A percentile compares a stretch with the other conserved stretches of the same genome.
phyloP scores from a whole-genome alignment of 2,329 filamentous ascomycete species.

The Eurotiales sp. region DNA sequence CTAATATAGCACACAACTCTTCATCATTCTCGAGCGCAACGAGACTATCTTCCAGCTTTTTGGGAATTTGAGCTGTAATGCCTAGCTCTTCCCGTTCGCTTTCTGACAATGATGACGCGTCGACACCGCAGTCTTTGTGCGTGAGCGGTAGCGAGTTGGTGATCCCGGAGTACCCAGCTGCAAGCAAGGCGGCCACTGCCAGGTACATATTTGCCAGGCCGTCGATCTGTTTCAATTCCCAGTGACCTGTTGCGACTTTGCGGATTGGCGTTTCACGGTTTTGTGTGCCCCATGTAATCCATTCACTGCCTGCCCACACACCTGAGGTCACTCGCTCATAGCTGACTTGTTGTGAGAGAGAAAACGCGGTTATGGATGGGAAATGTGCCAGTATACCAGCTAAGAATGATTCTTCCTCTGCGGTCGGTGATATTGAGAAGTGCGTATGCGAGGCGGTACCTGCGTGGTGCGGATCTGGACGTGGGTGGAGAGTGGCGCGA shows the following conservation, averaged over 20 bases:
- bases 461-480: conserved; percentile 56
- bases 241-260: conserved; percentile 63
- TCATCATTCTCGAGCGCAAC: conserved; percentile 27
- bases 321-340: conserved; percentile 67
- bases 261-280: conserved; percentile 74
- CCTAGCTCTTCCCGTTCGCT: conserved; percentile 29
- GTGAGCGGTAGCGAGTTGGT: conserved; percentile 22
- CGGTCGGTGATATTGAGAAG: conserved; percentile 54
- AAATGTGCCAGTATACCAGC: conserved; percentile 67
- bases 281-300: conserved; percentile 76
- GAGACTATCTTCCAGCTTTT: conserved; percentile 32
- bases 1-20: conserved; percentile 27
- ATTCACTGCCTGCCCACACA: conserved; percentile 74
- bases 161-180: conserved; percentile 58
- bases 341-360: conserved; percentile 61
- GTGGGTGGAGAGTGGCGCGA: conserved; percentile 69
- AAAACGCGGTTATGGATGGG: conserved; percentile 64
- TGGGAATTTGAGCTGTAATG: conserved; percentile 35
- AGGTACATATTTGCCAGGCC: conserved; percentile 77
- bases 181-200: conserved; percentile 59
- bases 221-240: conserved; percentile 76
- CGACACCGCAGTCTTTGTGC: conserved; percentile 33
- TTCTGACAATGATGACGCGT: conserved; percentile 31
- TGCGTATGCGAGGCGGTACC: conserved; percentile 69
- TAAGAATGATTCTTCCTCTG: conserved; percentile 61